Evolutionary conservation across 257 asterid genomes (phyloP), one percentile per base, ranked within the genome.

Genomic region (Plectranthus barbatus): DNA sequence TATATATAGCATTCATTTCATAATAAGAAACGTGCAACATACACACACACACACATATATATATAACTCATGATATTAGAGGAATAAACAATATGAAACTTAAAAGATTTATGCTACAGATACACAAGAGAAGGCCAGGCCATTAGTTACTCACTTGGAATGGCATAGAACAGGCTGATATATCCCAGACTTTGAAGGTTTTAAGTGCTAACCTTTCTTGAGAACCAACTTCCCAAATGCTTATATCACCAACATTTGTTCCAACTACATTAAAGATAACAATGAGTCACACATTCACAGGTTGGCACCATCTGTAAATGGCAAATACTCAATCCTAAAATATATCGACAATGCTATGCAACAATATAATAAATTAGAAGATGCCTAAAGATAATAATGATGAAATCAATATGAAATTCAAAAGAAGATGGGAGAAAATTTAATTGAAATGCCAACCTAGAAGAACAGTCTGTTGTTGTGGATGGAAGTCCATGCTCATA

Each of bases 401-500:
- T 31, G 34, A 33, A 45, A 59, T 0, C 41, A 55, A 40, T 17
- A 58, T 11, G 9, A 8, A 63, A 62, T 15, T 64, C 56, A 11
- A 53, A 61, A 69, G 42, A 29, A 42, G 19, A 37, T 18, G 50
- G 29, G 7, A 7, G 53, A 47, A 17, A 7, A 53, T 36, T 60
- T 50, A 39, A 34, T 44, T 47, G 9, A 52, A 54, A 50, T 52
- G 64, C 50, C 53, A 75, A 92, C 99, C 99, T 76, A 92, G 80
- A 75, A 92, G 99, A 68, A 92, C 84, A 54, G 97, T 92, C 73
- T 89, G 95, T 60, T 86, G 99, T 74, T 80, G 95, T 11, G 99
- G 96, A 78, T 92, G 99, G 76, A 89, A 92, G 74, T 92, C 97
- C 96, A 92, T 79, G 89, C 99, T 89, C 99, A 86, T 89, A 66